Evolutionary conservation across 2,329 filamentous ascomycete species (phyloP), one percentile per base, ranked within the genome.

Genomic region (Alternaria angustiovoidea): DNA sequence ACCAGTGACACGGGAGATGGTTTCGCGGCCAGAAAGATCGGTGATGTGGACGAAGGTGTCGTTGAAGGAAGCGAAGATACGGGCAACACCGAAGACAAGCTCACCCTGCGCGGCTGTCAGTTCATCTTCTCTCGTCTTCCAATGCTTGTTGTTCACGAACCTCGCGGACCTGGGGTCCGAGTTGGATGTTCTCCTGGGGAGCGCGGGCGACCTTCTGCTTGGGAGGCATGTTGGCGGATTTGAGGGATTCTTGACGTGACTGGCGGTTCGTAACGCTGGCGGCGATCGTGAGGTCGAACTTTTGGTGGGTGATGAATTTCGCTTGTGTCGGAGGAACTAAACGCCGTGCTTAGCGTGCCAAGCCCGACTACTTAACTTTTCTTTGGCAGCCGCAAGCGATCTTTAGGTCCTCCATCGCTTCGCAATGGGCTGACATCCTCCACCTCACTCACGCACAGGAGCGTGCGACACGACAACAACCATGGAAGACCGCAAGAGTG

Each of bases 1-100:
- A 87, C 96, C 95, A 79, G 96, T 99, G 76, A 99, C 94, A 92
- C 95, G 94, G 89, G 89, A 92, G 87, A 99, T 97, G 86, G 96
- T 99, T 91, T 99, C 95, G 86, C 95, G 95, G 86, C 95, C 95
- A 86, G 81, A 82, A 83, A 99, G 93, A 96, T 98, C 95, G 87
- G 95, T 99, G 82, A 99, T 93, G 87, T 99, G 95, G 82, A 99
- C 95, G 79, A 85, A 85, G 75, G 82, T 84, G 70, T 84, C 82
- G 77, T 84, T 84, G 76, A 84, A 84, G 71, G 92, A 96, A 79
- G 94, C 94, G 85, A 97, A 95, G 87, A 97, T 97, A 83, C 94
- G 92, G 82, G 94, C 94, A 85, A 97, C 94, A 83, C 94, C 94
- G 83, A 97, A 97, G 83, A 97, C 93, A 83, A 96, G 92, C 87